Evolutionary conservation across 305 asterid species (phyloP), one percentile per base, ranked within the genome.

Genomic region (Solanum hybrid): DNA sequence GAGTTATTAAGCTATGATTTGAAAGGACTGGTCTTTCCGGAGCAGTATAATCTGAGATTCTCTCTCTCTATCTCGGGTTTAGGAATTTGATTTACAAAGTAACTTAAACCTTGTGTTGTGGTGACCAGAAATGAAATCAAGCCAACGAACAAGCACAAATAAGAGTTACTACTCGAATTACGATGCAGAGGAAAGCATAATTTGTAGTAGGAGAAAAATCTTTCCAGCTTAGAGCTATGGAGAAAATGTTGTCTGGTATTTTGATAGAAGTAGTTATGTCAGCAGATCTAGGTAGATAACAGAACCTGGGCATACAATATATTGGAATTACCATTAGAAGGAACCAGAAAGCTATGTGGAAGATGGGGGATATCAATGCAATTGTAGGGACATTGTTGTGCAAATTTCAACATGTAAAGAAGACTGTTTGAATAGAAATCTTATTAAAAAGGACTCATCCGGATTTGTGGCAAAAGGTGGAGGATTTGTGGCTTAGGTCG

Each of bases 351-450:
- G 22, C 87, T 31, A 51, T 51, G 31, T n/a, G 15, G 87, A 84
- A 31, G 27, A 51, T 84, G 31, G 31, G 72, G 75, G 42, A 51
- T 29, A 82, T 27, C 71, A 82, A 31, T 51, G 75, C 42, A 51
- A 45, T 51, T 31, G 22, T 19, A 51, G 34, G 31, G n/a, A 31
- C 31, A 84, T 84, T 84, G 42, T 84, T 31, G 29, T 51, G 42
- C 87, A 84, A 84, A 51, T 84, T 81, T 29, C 73, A 45, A 82
- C 87, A 27, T 82, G 35, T 82, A 82, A 82, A 82, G 40, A 45
- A n/a, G 85, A 37, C 27, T 79, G 22, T 35, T 24, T 24, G 40
- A 82, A 45, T 10, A 45, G 73, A 6, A 45, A 29, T 32, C 40
- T 34, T 78, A 78, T n/a, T 17, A 76, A 10, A 35, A n/a, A 36